Evolutionary conservation across 2,329 filamentous ascomycete genomes (phyloP).

Genomic region (Elsinoe australis): DNA sequence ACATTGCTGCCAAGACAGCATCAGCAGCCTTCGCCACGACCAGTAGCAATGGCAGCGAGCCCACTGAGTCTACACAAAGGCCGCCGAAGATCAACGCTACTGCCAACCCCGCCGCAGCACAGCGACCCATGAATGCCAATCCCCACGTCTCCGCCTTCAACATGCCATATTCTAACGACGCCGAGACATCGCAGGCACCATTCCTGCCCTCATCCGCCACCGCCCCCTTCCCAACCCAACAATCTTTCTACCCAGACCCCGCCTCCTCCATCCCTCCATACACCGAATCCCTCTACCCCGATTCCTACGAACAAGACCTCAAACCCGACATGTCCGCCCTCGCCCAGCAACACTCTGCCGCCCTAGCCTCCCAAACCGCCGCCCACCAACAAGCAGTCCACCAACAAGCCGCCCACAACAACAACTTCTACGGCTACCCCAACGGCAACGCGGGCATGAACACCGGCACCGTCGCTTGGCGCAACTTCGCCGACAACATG

Average conservation of each 20-base stretch:
- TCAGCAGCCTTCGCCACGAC: constrained; percentile 37
- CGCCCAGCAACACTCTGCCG: constrained; percentile 19
- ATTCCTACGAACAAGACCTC: constrained; percentile 19
- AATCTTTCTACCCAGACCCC: constrained; percentile 20
- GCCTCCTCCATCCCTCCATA: constrained; percentile 24
- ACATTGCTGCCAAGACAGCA: constrained; percentile 35
- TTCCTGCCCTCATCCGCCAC: constrained; percentile 25
- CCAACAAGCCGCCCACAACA: constrained; percentile 17
- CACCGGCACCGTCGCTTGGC: constrained; percentile 28
- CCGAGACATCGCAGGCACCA: constrained; percentile 24
- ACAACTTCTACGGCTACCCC: constrained; percentile 12
- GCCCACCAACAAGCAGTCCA: constrained; percentile 19
- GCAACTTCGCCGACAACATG: constrained; percentile 28
- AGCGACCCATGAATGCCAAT: background rate
- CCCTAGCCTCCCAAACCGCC: constrained; percentile 18
- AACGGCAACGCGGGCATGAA: constrained; percentile 14
- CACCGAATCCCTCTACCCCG: constrained; percentile 21
- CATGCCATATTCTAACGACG: constrained; percentile 4
- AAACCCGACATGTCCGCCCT: constrained; percentile 19
- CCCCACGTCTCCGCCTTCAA: constrained; percentile 7
- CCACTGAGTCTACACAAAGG: constrained; percentile 25
- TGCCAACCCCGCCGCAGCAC: background rate
- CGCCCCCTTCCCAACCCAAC: constrained; percentile 26
- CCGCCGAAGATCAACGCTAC: constrained; percentile 16
- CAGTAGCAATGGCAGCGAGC: constrained; percentile 17